Conservation (phyloP, 768 basidiomycete species). For the Amanita rimosa region DNA sequence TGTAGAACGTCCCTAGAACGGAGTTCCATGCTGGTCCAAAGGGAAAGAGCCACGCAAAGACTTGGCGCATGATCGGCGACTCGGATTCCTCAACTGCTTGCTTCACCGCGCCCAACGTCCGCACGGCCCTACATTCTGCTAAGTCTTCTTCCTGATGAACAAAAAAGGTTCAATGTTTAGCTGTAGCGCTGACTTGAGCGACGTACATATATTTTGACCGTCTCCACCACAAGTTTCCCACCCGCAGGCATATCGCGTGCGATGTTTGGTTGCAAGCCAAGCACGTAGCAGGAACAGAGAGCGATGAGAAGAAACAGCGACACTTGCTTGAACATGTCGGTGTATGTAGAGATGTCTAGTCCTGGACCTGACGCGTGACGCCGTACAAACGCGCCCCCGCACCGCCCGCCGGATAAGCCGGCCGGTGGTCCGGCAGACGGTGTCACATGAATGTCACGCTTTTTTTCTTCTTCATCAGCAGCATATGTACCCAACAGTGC, state of each 20-base stretch:
- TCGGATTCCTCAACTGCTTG: constrained; percentile 45
- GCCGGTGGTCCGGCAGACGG: background rate
- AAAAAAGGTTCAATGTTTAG: background rate
- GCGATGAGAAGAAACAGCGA: constrained; percentile 22
- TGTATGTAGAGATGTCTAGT: background rate
- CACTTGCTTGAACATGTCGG: constrained; percentile 18
- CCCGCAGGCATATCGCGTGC: background rate
- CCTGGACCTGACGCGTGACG: background rate
- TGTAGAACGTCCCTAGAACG: constrained; percentile 88
- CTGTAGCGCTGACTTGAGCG: background rate
- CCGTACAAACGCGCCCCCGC: background rate
- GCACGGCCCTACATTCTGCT: constrained; percentile 26
- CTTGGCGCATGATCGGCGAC: constrained; percentile 68
- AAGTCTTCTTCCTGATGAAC: constrained; percentile 29
- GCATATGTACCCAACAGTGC: constrained; percentile 38
- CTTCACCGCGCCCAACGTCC: constrained; percentile 48
- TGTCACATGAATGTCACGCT: too few relatives aligned
- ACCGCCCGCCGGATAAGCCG: background rate
- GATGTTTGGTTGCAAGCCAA: background rate
- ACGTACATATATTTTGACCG: constrained; percentile 16
- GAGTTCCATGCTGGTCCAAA: constrained; percentile 89
- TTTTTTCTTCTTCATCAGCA: background rate
- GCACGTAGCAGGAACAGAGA: constrained; percentile 25
- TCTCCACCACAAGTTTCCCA: constrained; percentile 5
- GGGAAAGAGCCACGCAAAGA: constrained; percentile 77